phyloP scores from a whole-genome alignment of 805 yeast genomes.

The Torulaspora gathmanii region DNA sequence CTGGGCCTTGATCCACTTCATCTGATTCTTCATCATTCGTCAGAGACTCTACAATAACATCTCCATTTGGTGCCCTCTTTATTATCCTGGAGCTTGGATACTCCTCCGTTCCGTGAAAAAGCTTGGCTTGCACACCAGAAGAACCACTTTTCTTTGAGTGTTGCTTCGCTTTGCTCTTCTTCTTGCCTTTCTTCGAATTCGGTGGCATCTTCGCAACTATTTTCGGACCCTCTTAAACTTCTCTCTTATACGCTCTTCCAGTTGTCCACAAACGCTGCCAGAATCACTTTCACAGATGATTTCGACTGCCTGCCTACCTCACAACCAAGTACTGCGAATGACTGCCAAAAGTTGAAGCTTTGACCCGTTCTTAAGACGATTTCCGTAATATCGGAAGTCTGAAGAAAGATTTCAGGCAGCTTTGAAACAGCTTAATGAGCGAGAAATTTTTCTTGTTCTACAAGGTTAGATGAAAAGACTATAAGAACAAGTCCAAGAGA shows the following conservation, averaged over 20 bases:
- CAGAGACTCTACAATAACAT: constrained; percentile 59
- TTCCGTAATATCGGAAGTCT: neutral
- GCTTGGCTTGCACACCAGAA: constrained; percentile 38
- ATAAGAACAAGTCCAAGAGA: neutral
- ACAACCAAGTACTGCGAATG: neutral
- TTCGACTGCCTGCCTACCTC: neutral
- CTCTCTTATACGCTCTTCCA: neutral
- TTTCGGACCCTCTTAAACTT: neutral
- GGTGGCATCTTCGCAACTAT: constrained; percentile 22
- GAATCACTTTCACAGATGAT: neutral
- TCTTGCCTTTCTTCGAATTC: constrained; percentile 27
- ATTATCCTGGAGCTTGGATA: constrained; percentile 71
- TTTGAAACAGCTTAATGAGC: constrained; percentile 7
- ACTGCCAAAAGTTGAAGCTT: neutral
- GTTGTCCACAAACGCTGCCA: neutral
- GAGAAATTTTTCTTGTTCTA: constrained; percentile 12
- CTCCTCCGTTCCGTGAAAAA: constrained; percentile 54
- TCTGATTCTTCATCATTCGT: constrained; percentile 15
- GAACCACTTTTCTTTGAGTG: constrained; percentile 12
- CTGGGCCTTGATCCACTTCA: neutral
- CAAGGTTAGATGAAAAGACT: neutral
- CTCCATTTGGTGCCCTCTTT: constrained; percentile 68
- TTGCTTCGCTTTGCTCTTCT: constrained; percentile 27
- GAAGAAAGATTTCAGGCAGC: constrained; percentile 4
- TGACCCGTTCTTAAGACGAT: neutral